Percentiles rank a stretch among this genome's conserved stretches.
Conservation (phyloP, 2,329 filamentous ascomycete species). For the Aspergillus ochraceoroseus region DNA sequence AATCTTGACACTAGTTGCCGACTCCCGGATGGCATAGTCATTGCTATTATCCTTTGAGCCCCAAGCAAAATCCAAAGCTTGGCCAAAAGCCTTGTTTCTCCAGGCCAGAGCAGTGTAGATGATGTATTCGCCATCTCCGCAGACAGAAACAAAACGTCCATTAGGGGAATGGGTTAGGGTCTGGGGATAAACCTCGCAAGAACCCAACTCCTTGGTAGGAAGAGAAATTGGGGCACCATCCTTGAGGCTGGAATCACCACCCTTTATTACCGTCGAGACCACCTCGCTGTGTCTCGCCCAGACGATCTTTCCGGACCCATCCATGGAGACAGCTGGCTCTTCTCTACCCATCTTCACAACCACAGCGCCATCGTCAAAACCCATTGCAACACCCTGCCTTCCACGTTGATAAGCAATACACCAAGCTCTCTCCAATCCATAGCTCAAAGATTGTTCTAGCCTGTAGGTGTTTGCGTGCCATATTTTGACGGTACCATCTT, state of each 20-base stretch:
- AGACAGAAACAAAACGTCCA: slow-evolving; percentile 80
- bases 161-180: slow-evolving; percentile 95
- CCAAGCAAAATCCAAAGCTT: slow-evolving; percentile 94
- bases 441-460: slow-evolving; percentile 91
- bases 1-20: slow-evolving; percentile 86
- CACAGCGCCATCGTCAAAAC: slow-evolving; percentile 95
- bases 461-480: slow-evolving; percentile 98
- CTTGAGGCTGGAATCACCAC: slow-evolving; percentile 75
- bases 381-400: slow-evolving; percentile 88
- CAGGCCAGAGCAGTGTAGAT: slow-evolving; percentile 96
- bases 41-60: slow-evolving; percentile 96
- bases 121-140: slow-evolving; percentile 97
- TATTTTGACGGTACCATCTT: slow-evolving; percentile 95
- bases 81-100: slow-evolving; percentile 96
- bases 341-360: slow-evolving; percentile 97
- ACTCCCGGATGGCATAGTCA: slow-evolving; percentile 96
- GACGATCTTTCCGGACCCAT: slow-evolving; percentile 88
- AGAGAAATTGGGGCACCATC: slow-evolving; percentile 83
- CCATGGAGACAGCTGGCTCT: slow-evolving; percentile 97
- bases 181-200: slow-evolving; percentile 94
- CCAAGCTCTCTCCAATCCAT: slow-evolving; percentile 93
- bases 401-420: slow-evolving; percentile 94
- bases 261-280: slow-evolving; percentile 90
- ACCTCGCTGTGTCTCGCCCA: slow-evolving; percentile 96
- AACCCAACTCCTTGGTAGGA: slow-evolving; percentile 89